Percentiles rank a stretch among this genome's conserved stretches.
These are phyloP conservation scores for Jatropha multifida DNA, from an alignment of 441 rosid species.

Conservation along the genomic window DNA sequence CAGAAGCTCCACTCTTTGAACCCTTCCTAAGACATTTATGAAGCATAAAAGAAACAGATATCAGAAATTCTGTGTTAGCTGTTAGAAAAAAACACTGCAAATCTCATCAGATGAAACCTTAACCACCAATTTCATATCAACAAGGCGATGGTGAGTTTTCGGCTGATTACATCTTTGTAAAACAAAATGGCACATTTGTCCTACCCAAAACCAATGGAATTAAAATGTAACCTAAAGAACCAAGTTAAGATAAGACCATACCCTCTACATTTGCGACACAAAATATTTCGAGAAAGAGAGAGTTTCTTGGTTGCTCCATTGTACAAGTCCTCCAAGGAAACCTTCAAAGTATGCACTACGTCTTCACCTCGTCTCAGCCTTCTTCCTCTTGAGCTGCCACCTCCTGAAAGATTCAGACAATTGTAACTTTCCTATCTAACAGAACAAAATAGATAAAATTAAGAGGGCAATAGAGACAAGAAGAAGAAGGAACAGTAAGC, in stretches of 20 bases:
- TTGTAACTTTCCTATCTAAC: conserved; percentile 1
- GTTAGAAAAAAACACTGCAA: neutral
- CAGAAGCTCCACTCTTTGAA: conserved; percentile 65
- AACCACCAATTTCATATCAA: no score
- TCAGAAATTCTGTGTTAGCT: neutral
- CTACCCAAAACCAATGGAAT: neutral
- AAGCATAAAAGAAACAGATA: neutral
- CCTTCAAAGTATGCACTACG: conserved; percentile 65
- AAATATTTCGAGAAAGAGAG: conserved; percentile 62
- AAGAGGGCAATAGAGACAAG: neutral
- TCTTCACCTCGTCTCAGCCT: conserved; percentile 80
- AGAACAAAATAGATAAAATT: neutral
- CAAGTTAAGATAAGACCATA: conserved; percentile 23
- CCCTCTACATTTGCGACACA: conserved; percentile 79
- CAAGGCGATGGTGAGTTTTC: no score
- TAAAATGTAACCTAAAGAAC: neutral
- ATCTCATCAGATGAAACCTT: no score
- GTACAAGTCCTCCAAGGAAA: conserved; percentile 64
- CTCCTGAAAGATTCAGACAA: conserved; percentile 26
- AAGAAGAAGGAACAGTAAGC: neutral
- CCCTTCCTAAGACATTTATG: conserved; percentile 54
- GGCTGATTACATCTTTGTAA: no score
- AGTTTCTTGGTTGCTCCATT: conserved; percentile 70
- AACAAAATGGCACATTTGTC: neutral
- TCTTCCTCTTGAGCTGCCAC: conserved; percentile 62